These are phyloP conservation scores for Zymoseptoria brevis DNA, from an alignment of 2,329 filamentous ascomycete genomes.

Conservation along the genomic window DNA sequence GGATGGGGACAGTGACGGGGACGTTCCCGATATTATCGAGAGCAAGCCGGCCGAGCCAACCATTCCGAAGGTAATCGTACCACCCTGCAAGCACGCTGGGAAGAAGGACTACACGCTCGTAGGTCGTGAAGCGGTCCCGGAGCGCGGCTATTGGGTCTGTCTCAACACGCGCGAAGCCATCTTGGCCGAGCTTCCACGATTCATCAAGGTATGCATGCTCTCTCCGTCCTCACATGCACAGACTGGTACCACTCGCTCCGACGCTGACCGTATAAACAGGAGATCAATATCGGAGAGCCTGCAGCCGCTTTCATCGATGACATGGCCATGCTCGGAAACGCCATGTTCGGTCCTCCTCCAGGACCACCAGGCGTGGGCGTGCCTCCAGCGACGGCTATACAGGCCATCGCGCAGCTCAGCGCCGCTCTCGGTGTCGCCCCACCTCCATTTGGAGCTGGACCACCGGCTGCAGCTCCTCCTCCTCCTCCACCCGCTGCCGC, in stretches of 20 bases:
- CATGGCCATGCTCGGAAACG: not conserved
- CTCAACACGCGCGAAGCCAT: conserved; percentile 7
- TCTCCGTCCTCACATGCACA: not conserved
- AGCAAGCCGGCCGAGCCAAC: not conserved
- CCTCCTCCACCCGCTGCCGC: not conserved
- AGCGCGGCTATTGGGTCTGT: conserved; percentile 10
- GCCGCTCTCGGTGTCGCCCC: not conserved
- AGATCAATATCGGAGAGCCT: not conserved
- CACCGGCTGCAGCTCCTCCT: not conserved
- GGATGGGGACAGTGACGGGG: not conserved
- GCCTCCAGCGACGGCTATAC: not conserved
- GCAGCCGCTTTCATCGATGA: not conserved
- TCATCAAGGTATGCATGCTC: conserved; percentile 10
- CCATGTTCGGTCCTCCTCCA: not conserved
- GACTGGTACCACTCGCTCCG: not conserved
- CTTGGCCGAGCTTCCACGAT: conserved; percentile 4
- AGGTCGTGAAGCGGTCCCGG: not conserved
- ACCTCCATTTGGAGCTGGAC: not conserved
- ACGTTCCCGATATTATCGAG: not conserved
- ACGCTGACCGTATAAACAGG: not conserved
- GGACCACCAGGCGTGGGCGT: not conserved
- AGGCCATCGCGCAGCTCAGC: not conserved
- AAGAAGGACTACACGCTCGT: conserved; percentile 1
- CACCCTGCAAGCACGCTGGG: not conserved
- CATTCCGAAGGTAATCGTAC: not conserved